Evolutionary conservation across 2,329 filamentous ascomycete genomes (phyloP).

Genomic region (Exophiala xenobiotica): DNA sequence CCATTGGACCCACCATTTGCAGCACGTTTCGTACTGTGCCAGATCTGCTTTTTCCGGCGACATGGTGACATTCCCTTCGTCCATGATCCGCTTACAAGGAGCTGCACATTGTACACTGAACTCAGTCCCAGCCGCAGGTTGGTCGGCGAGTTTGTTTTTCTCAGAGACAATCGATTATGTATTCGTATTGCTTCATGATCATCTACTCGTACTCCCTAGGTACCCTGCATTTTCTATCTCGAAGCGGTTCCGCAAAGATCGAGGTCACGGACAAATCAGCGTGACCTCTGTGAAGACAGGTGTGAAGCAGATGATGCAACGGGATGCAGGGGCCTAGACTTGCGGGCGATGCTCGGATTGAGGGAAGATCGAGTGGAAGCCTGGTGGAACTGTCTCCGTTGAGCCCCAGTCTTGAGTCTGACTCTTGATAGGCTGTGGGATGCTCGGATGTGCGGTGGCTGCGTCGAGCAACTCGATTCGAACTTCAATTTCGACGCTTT

Average conservation of each 20-base stretch:
- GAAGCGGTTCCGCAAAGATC: not conserved
- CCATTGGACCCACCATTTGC: not conserved
- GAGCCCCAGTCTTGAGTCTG: too few species aligned
- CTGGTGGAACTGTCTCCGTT: not conserved
- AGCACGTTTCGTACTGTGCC: not conserved
- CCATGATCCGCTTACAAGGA: constrained; percentile 5
- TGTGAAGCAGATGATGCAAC: not conserved
- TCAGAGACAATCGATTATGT: too few species aligned
- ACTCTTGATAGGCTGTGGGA: constrained; percentile 3
- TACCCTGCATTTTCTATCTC: too few species aligned
- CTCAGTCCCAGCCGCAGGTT: too few species aligned
- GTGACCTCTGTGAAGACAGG: not conserved
- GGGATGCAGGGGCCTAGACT: not conserved
- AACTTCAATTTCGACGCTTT: constrained; percentile 9
- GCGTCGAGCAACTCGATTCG: constrained; percentile 12
- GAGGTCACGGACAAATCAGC: too few species aligned
- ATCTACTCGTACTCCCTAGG: too few species aligned
- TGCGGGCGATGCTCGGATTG: constrained; percentile 18
- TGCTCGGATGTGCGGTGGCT: constrained; percentile 1
- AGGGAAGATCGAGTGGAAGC: constrained; percentile 7
- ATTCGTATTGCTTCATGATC: too few species aligned
- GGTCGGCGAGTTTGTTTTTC: too few species aligned
- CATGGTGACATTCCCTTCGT: constrained; percentile 18
- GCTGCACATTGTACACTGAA: too few species aligned
- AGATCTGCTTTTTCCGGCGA: constrained; percentile 9